Percentiles rank a stretch among this genome's conserved stretches.
These are phyloP conservation scores for Biscogniauxia sp. DNA, from an alignment of 2,329 filamentous ascomycete species.

Conservation along the genomic window DNA sequence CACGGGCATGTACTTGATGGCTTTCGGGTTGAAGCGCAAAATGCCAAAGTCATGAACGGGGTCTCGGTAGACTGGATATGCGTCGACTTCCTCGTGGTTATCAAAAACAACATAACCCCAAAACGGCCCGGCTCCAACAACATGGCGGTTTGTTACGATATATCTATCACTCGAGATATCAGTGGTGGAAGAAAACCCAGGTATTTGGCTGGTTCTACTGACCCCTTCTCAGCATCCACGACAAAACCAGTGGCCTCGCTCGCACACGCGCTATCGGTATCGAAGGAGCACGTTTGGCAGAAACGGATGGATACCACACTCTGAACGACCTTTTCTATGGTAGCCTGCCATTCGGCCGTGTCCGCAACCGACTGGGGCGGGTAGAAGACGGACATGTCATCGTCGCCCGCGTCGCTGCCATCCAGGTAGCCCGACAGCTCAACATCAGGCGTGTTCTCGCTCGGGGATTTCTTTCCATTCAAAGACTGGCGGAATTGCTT, in stretches of 20 bases:
- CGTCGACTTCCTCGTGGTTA: constrained; percentile 96
- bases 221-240: constrained; percentile 85
- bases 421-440: constrained; percentile 27
- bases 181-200: constrained; percentile 1
- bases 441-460: constrained; percentile 48
- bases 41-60: constrained; percentile 99
- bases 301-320: constrained; percentile 99
- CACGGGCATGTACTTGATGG: constrained; percentile 96
- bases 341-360: constrained; percentile 89
- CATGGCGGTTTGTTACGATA: constrained; percentile 86
- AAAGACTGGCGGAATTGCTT: constrained; percentile 41
- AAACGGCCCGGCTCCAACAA: constrained; percentile 92
- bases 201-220: background rate
- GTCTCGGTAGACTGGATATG: constrained; percentile 94
- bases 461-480: constrained; percentile 49
- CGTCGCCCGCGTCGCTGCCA: constrained; percentile 42
- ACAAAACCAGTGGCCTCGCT: constrained; percentile 98
- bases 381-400: constrained; percentile 40
- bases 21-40: constrained; percentile 89
- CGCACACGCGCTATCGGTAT: constrained; percentile 90
- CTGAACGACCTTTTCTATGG: constrained; percentile 88
- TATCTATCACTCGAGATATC: constrained; percentile 46
- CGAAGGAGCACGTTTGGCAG: constrained; percentile 96
- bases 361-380: constrained; percentile 43
- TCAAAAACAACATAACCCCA: constrained; percentile 99